Conservation (phyloP, 495 filamentous ascomycete genomes). For the Penicillium pulvis region DNA sequence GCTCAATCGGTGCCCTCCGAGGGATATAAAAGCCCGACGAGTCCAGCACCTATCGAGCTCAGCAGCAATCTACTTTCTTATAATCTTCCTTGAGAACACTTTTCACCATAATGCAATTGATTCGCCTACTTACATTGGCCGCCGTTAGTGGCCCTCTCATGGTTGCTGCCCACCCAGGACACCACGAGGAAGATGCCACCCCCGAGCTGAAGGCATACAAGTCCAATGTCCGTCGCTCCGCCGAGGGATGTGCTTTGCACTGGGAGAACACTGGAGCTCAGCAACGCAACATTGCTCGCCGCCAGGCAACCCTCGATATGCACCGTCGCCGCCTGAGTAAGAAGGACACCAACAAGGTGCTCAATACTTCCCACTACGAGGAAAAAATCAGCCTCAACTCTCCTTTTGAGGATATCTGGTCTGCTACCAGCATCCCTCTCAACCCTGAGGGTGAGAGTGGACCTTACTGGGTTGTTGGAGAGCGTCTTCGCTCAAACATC, state of each 20-base stretch:
- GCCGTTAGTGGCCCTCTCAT: constrained; percentile 1
- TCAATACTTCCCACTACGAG: constrained; percentile 4
- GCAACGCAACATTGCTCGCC: not conserved
- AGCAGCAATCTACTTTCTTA: not conserved
- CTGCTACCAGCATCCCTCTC: not conserved
- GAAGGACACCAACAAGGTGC: constrained; percentile 4
- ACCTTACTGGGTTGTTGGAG: constrained; percentile 16
- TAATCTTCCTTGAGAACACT: not conserved
- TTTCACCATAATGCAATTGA: not conserved
- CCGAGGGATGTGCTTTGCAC: constrained; percentile 1
- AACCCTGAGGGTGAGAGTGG: constrained; percentile 8
- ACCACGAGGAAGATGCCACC: constrained; percentile 1
- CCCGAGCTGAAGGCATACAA: constrained; percentile 3
- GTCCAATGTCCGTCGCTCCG: constrained; percentile 1
- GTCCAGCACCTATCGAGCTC: not conserved
- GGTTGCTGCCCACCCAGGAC: constrained; percentile 2
- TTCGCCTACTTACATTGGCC: not conserved
- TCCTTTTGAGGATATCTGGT: not conserved
- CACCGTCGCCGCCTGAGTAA: not conserved
- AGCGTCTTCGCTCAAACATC: constrained; percentile 14
- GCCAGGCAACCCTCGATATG: constrained; percentile 1
- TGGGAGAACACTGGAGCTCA: not conserved
- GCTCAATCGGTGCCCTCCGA: not conserved
- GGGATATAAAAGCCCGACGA: not conserved
- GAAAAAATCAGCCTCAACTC: not conserved